These are phyloP conservation scores for Euclidium syriacum DNA, from an alignment of 345 rosid genomes.

Conservation along the genomic window DNA sequence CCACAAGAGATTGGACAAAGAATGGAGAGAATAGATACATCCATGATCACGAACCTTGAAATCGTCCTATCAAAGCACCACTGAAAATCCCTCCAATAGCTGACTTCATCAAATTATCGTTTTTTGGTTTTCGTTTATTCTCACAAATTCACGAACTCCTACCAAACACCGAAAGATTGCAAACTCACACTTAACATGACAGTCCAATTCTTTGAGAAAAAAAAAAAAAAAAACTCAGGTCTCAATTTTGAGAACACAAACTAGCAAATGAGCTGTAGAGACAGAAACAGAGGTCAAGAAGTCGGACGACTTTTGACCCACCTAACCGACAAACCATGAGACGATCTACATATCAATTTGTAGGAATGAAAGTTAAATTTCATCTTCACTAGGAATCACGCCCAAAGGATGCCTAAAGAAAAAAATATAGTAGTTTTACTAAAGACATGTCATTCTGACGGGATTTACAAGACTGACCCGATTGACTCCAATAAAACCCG, in stretches of 20 bases:
- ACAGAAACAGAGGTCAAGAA: too few species aligned
- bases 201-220: neutral
- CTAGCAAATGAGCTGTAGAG: neutral
- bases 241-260: neutral
- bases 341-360: too few species aligned
- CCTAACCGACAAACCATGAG: too few species aligned
- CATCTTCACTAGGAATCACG: too few species aligned
- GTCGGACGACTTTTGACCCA: too few species aligned
- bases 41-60: constrained; percentile 49
- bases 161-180: constrained; percentile 20
- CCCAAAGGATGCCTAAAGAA: too few species aligned
- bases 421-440: too few species aligned
- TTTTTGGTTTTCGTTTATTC: constrained; percentile 58
- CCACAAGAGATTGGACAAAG: neutral
- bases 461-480: too few species aligned
- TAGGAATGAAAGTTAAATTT: too few species aligned
- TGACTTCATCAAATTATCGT: constrained; percentile 68
- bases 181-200: neutral
- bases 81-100: constrained; percentile 69
- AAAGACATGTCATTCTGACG: too few species aligned
- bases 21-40: constrained; percentile 1
- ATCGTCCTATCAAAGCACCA: constrained; percentile 83
- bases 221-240: neutral
- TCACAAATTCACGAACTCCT: constrained; percentile 86
- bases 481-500: too few species aligned